Evolutionary conservation across 2,329 filamentous ascomycete species (phyloP).

Genomic region (Conoideocrella luteorostrata): DNA sequence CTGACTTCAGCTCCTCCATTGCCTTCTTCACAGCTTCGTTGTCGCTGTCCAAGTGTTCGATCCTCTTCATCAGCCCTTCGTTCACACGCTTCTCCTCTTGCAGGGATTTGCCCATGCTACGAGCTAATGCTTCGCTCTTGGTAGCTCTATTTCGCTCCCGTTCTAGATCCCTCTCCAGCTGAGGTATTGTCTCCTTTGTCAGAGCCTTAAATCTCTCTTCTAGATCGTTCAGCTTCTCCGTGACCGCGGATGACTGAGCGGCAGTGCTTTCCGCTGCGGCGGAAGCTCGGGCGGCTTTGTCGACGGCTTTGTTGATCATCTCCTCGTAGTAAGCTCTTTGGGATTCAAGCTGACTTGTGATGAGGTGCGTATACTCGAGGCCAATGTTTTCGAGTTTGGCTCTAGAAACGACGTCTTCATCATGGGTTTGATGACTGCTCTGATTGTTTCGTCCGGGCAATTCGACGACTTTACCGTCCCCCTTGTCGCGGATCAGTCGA

Average conservation of each 20-base stretch:
- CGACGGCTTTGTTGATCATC: slow-evolving; percentile 77
- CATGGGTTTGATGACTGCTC: slow-evolving; percentile 27
- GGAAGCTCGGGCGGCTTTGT: slow-evolving; percentile 75
- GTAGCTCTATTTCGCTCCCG: slow-evolving; percentile 62
- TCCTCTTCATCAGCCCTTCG: slow-evolving; percentile 73
- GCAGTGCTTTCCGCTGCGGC: slow-evolving; percentile 59
- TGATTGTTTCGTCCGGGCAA: slow-evolving; percentile 54
- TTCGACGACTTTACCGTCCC: slow-evolving; percentile 87
- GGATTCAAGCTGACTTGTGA: slow-evolving; percentile 87
- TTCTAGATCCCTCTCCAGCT: slow-evolving; percentile 65
- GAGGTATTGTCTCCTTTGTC: slow-evolving; percentile 50
- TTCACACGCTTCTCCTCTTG: slow-evolving; percentile 84
- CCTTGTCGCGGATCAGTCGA: slow-evolving; percentile 87
- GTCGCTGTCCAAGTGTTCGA: slow-evolving; percentile 65
- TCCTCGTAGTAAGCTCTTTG: slow-evolving; percentile 94
- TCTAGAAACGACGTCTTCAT: slow-evolving; percentile 64
- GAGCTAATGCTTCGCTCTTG: slow-evolving; percentile 69
- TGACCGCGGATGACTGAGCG: slow-evolving; percentile 40
- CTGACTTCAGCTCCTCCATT: slow-evolving; percentile 47
- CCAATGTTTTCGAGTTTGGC: slow-evolving; percentile 71
- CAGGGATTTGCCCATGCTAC: slow-evolving; percentile 66
- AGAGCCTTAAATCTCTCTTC: slow-evolving; percentile 41
- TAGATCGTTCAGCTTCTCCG: slow-evolving; percentile 45
- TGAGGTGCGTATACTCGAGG: slow-evolving; percentile 87
- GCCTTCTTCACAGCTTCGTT: slow-evolving; percentile 51